These are phyloP conservation scores for Colletotrichum sp. DNA, from an alignment of 2,329 filamentous ascomycete species.

Conservation along the genomic window DNA sequence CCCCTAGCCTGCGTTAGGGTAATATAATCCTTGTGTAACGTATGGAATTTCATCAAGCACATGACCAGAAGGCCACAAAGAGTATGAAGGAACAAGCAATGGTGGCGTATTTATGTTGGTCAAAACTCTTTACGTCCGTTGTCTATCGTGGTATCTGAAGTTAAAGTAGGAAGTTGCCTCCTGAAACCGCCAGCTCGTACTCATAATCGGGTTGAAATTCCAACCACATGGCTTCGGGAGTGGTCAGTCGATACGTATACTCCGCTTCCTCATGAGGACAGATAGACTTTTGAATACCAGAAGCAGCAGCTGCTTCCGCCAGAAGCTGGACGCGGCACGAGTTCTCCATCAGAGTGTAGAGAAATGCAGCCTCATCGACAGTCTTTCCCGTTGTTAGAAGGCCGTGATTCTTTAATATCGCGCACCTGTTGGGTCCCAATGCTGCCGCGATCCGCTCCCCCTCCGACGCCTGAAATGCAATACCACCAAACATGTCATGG, in stretches of 20 bases:
- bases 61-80: background rate
- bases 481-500: background rate
- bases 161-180: background rate
- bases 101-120: background rate
- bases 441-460: background rate
- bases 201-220: background rate
- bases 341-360: background rate
- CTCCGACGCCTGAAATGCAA: background rate
- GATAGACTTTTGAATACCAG: background rate
- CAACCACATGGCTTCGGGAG: background rate
- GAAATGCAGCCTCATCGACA: background rate
- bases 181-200: background rate
- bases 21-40: background rate
- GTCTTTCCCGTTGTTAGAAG: background rate
- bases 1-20: background rate
- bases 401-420: background rate
- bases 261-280: background rate
- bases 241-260: background rate
- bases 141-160: background rate
- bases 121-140: background rate
- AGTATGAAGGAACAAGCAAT: background rate
- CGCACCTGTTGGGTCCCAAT: background rate
- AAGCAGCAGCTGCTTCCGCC: background rate
- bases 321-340: background rate
- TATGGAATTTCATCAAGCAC: background rate